Percentiles rank a stretch among this genome's conserved stretches.
Conservation (phyloP, 2,329 filamentous ascomycete genomes). For the Neonectria sp. region DNA sequence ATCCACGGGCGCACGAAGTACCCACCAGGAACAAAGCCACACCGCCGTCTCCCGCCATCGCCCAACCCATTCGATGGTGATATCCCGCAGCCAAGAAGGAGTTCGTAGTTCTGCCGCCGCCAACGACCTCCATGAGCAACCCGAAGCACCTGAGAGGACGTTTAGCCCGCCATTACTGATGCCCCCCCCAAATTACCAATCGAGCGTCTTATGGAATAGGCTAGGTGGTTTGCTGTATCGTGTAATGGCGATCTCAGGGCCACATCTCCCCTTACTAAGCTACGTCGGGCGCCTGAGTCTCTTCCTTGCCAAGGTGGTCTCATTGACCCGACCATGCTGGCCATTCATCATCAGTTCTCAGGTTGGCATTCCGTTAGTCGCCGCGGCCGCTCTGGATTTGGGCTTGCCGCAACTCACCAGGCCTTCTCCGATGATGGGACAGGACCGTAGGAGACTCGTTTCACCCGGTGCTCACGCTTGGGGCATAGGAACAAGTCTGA, state of each 20-base stretch:
- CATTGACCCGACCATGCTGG: constrained; percentile 77
- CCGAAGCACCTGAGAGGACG: constrained; percentile 33
- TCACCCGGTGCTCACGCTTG: constrained; percentile 41
- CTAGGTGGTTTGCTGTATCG: constrained; percentile 55
- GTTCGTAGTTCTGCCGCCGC: constrained; percentile 41
- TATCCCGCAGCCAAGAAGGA: constrained; percentile 60
- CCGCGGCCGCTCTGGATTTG: constrained; percentile 79
- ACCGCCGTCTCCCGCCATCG: constrained; percentile 38
- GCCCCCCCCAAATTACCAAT: constrained; percentile 61
- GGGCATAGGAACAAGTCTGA: constrained; percentile 50
- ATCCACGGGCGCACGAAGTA: constrained; percentile 21
- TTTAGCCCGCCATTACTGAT: constrained; percentile 63
- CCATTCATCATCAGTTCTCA: constrained; percentile 78
- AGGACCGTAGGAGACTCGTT: constrained; percentile 35
- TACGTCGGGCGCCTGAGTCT: constrained; percentile 67
- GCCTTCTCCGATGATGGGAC: constrained; percentile 25
- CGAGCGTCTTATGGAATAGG: constrained; percentile 53
- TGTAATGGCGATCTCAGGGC: constrained; percentile 41
- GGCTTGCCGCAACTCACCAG: constrained; percentile 53
- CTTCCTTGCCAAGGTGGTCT: constrained; percentile 79
- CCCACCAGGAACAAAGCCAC: constrained; percentile 31
- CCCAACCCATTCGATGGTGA: constrained; percentile 52
- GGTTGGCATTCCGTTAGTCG: constrained; percentile 77
- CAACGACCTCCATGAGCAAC: constrained; percentile 33
- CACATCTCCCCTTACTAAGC: constrained; percentile 49